Evolutionary conservation across 1,139 yeast genomes (phyloP), one percentile per base, ranked within the genome.

Genomic region (Candida albicans): DNA sequence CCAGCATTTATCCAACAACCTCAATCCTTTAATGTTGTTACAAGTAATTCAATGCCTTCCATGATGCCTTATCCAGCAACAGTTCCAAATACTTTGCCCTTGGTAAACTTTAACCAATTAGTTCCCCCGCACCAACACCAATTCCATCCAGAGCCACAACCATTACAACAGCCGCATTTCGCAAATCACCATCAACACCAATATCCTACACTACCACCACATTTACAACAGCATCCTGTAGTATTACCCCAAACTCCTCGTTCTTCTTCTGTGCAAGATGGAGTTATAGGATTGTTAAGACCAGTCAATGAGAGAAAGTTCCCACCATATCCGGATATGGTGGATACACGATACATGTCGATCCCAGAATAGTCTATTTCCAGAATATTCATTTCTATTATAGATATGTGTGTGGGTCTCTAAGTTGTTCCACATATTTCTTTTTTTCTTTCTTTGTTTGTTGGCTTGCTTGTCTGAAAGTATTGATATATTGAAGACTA

Each of bases 271-370:
- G 37, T 44, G 4, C 33, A 32, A 32, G 43, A 37, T 25, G 36
- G 37, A 7, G 40, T 44, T 22, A 34, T 41, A 14, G 42, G 39
- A 12, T 24, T 40, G 11, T 35, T 40, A n/a, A 40, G 39, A 31
- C 39, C 42, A 11, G 25, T 40, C 15, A 35, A 30, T 35, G 39
- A 35, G 29, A 10, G 5, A 10, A 9, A 27, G 3, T 30, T 15
- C 4, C 26, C 18, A 15, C 39, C 26, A 33, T 37, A 41, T 35
- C 39, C n/a, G 40, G 40, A 37, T 37, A 37, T 37, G 40, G 40
- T 24, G 25, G 33, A 14, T 15, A 37, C 29, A 37, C 33, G 29
- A 12, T 26, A 14, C n/a, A 36, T 22, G 33, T 29, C 39, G 3
- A 36, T 36, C 29, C 27, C 18, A 9, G 39, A 36, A 18, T 28